Conservation (phyloP, 2,329 filamentous ascomycete genomes). For the Fusarium acutatum region DNA sequence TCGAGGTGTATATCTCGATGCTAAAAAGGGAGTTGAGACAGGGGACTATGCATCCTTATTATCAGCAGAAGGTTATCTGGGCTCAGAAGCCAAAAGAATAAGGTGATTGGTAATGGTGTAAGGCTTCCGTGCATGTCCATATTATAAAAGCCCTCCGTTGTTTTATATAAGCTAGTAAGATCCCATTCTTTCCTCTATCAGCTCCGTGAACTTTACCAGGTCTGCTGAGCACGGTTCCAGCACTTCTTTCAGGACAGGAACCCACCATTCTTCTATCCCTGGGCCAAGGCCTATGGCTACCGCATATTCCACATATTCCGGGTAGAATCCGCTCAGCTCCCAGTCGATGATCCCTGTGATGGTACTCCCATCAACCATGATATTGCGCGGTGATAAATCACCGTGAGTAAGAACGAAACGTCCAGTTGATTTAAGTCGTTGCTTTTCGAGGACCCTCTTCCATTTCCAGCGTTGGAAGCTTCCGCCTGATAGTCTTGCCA, state of each 20-base stretch:
- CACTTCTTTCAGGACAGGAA: not conserved
- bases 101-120: too few relatives aligned
- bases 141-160: too few relatives aligned
- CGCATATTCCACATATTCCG: not conserved
- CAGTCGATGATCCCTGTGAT: not conserved
- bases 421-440: not conserved
- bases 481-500: not conserved
- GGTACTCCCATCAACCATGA: not conserved
- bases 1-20: conserved; percentile 30
- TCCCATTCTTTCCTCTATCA: not conserved
- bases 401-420: not conserved
- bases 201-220: not conserved
- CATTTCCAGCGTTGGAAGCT: not conserved
- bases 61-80: conserved; percentile 26
- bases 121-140: too few relatives aligned
- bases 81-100: conserved; percentile 10
- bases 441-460: not conserved
- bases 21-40: conserved; percentile 27
- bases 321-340: conserved; percentile 4
- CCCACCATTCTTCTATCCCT: not conserved
- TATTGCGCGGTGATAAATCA: not conserved
- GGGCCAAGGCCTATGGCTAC: not conserved
- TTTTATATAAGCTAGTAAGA: not conserved
- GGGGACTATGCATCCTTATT: conserved; percentile 30
- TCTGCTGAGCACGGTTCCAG: not conserved